Conservation (phyloP, 2,329 filamentous ascomycete species). For the Colletotrichum tropicale region DNA sequence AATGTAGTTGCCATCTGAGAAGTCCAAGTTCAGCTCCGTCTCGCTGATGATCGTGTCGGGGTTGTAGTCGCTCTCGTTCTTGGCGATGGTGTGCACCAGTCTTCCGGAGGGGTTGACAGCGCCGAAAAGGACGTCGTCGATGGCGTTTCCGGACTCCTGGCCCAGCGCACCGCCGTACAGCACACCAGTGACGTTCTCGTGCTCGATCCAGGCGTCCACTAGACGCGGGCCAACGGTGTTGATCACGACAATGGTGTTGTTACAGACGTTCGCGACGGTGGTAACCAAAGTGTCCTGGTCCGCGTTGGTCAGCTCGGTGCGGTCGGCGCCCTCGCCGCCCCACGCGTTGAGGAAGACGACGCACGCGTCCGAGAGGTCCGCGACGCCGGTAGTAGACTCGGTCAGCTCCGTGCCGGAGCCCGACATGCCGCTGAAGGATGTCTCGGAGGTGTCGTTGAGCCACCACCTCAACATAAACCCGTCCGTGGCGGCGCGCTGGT, state of each 20-base stretch:
- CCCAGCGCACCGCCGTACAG: constrained; percentile 62
- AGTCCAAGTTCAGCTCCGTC: constrained; percentile 65
- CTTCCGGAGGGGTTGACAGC: constrained; percentile 46
- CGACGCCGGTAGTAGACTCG: constrained; percentile 43
- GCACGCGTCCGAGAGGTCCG: constrained; percentile 63
- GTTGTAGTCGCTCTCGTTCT: constrained; percentile 60
- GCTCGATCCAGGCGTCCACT: constrained; percentile 53
- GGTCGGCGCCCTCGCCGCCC: background rate
- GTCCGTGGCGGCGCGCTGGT: constrained; percentile 70
- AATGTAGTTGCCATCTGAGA: constrained; percentile 56
- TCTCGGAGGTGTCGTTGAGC: constrained; percentile 51
- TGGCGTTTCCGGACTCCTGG: background rate
- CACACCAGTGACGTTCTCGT: constrained; percentile 60
- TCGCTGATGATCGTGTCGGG: constrained; percentile 37
- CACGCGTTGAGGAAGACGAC: constrained; percentile 51
- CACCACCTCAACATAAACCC: constrained; percentile 70
- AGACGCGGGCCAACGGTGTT: constrained; percentile 62
- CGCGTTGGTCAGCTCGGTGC: background rate
- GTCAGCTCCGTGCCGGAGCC: constrained; percentile 43
- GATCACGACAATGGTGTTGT: constrained; percentile 67
- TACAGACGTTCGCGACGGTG: constrained; percentile 52
- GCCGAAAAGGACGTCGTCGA: constrained; percentile 64
- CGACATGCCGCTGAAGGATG: constrained; percentile 65
- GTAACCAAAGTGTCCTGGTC: background rate
- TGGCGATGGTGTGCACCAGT: constrained; percentile 70